phyloP scores from a whole-genome alignment of 148 eudicot species.

The Rhododendron henanense region DNA sequence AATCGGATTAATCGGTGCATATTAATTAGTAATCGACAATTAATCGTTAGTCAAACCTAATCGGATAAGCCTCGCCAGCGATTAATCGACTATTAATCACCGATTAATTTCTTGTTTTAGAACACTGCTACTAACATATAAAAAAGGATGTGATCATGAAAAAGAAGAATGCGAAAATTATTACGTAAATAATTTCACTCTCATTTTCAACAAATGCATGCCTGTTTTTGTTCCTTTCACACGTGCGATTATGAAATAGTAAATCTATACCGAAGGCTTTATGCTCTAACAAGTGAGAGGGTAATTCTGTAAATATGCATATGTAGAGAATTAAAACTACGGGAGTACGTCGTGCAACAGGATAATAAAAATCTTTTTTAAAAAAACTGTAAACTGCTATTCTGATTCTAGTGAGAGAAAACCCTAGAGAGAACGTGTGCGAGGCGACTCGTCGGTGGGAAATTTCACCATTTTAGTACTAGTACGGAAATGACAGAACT shows the following conservation, averaged over 20 bases:
- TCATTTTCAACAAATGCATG: background rate
- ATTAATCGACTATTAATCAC: too few species aligned
- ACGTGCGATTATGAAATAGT: background rate
- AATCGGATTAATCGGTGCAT: too few species aligned
- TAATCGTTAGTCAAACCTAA: too few species aligned
- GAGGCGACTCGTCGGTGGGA: conserved; percentile 8
- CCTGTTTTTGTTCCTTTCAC: background rate
- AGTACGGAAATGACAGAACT: background rate
- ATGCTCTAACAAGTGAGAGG: background rate
- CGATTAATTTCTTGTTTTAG: too few species aligned
- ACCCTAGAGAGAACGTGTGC: background rate
- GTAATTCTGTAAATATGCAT: background rate
- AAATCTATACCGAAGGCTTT: too few species aligned
- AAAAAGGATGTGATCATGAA: background rate
- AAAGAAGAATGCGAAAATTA: background rate
- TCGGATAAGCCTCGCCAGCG: too few species aligned
- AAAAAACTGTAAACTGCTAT: background rate
- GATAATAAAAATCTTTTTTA: background rate
- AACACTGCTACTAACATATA: background rate
- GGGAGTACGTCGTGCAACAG: background rate
- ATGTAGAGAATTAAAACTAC: too few species aligned
- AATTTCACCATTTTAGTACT: background rate
- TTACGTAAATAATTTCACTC: background rate
- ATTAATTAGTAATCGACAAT: too few species aligned
- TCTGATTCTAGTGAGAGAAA: background rate